These are phyloP conservation scores for Triangularia setosa DNA, from an alignment of 2,329 filamentous ascomycete species.

Conservation along the genomic window DNA sequence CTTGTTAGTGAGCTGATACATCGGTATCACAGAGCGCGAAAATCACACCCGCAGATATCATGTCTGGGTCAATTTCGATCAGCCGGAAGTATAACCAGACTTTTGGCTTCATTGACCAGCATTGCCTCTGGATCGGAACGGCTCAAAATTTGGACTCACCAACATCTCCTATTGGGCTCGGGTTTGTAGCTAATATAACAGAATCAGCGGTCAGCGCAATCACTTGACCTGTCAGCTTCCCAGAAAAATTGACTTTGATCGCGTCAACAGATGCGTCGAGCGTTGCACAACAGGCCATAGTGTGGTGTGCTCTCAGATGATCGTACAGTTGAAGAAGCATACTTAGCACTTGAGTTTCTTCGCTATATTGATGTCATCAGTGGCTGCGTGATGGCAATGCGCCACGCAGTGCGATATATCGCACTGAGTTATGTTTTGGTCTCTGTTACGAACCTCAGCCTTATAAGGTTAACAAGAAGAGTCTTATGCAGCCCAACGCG, in stretches of 20 bases:
- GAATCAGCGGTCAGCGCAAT: background rate
- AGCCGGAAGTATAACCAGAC: too few relatives aligned
- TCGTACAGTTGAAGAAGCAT: background rate
- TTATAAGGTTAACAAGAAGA: background rate
- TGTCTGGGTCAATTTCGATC: too few relatives aligned
- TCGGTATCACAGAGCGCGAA: background rate
- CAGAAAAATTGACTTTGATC: background rate
- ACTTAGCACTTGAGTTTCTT: background rate
- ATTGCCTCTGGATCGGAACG: too few relatives aligned
- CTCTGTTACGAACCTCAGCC: background rate
- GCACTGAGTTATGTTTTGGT: conserved; percentile 1
- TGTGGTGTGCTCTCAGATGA: background rate
- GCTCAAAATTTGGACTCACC: too few relatives aligned
- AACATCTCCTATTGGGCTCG: too few relatives aligned
- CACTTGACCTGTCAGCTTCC: background rate
- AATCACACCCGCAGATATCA: too few relatives aligned
- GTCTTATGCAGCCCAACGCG: background rate
- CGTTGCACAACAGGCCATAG: background rate
- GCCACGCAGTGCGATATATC: background rate
- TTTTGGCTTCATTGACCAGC: too few relatives aligned
- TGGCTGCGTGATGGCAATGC: background rate
- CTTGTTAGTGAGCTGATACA: background rate
- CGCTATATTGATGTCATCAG: background rate
- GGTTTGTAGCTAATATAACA: background rate
- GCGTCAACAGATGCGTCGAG: background rate